Conservation (phyloP, 78 protist genomes). For the Bigelowiella natans region DNA sequence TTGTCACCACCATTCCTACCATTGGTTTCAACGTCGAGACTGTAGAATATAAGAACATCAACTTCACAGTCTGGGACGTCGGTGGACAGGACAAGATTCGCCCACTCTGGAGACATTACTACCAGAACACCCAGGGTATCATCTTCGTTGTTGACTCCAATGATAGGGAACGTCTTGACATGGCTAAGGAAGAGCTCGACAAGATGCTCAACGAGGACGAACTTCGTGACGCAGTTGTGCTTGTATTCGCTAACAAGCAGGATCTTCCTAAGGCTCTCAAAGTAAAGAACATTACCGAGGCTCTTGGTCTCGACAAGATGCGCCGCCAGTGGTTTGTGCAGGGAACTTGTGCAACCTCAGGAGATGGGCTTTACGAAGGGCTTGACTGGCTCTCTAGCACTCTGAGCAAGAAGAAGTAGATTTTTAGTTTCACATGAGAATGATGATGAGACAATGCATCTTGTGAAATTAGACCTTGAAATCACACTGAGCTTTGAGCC, state of each 20-base stretch:
- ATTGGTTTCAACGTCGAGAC: slow-evolving; percentile 85
- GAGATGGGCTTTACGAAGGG: slow-evolving; percentile 31
- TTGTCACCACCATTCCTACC: slow-evolving; percentile 42
- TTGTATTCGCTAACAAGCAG: slow-evolving; percentile 20
- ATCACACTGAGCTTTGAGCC: no score
- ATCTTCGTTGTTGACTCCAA: slow-evolving; percentile 27
- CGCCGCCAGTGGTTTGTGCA: slow-evolving; percentile 31
- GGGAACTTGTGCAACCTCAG: slow-evolving; percentile 17
- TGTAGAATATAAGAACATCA: slow-evolving; percentile 63
- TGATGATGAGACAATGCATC: no score
- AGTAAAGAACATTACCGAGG: no score
- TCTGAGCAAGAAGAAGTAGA: no score
- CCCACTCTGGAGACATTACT: slow-evolving; percentile 76
- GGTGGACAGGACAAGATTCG: slow-evolving; percentile 92
- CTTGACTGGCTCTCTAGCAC: slow-evolving; percentile 26
- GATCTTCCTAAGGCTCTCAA: slow-evolving; percentile 18
- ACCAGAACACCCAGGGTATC: neutral
- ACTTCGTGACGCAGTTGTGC: neutral
- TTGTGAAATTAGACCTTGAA: no score
- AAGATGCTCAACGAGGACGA: no score
- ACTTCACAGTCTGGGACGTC: slow-evolving; percentile 76
- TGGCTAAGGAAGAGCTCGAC: slow-evolving; percentile 38
- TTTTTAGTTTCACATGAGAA: no score
- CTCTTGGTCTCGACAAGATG: no score
- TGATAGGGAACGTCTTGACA: slow-evolving; percentile 3